These are phyloP conservation scores for Neurospora crassa DNA, from an alignment of 2,329 filamentous ascomycete species.

Conservation along the genomic window DNA sequence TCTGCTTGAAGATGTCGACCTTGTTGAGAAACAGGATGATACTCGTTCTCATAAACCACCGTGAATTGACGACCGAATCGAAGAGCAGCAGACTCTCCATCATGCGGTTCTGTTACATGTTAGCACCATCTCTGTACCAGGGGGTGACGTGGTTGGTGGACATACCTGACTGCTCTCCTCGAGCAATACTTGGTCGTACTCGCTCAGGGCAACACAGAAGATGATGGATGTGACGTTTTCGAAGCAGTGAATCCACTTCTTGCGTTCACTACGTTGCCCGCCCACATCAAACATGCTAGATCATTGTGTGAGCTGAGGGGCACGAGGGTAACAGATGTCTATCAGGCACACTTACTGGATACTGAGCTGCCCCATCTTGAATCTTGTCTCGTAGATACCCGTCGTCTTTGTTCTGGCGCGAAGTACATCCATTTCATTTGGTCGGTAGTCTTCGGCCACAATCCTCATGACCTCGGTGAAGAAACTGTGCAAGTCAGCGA, in stretches of 20 bases:
- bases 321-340: not conserved
- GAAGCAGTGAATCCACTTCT: slow-evolving; percentile 99
- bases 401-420: slow-evolving; percentile 96
- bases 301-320: slow-evolving; percentile 17
- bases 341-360: slow-evolving; percentile 72
- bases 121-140: slow-evolving; percentile 5
- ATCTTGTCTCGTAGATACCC: slow-evolving; percentile 97
- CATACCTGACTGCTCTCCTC: slow-evolving; percentile 94
- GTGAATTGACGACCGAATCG: slow-evolving; percentile 95
- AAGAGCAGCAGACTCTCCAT: slow-evolving; percentile 96
- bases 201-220: slow-evolving; percentile 94
- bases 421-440: slow-evolving; percentile 88
- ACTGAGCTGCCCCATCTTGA: slow-evolving; percentile 96
- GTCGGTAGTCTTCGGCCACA: slow-evolving; percentile 74
- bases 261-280: slow-evolving; percentile 90
- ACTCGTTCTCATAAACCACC: slow-evolving; percentile 98
- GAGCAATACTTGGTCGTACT: slow-evolving; percentile 94
- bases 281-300: slow-evolving; percentile 97
- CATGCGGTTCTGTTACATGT: slow-evolving; percentile 74
- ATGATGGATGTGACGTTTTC: slow-evolving; percentile 99
- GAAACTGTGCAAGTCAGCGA: slow-evolving; percentile 54
- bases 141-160: slow-evolving; percentile 3
- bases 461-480: slow-evolving; percentile 89
- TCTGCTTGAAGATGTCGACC: slow-evolving; percentile 95
- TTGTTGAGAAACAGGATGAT: slow-evolving; percentile 99